These are phyloP conservation scores for Phialocephala subalpina DNA, from an alignment of 2,329 filamentous ascomycete genomes.

Conservation along the genomic window DNA sequence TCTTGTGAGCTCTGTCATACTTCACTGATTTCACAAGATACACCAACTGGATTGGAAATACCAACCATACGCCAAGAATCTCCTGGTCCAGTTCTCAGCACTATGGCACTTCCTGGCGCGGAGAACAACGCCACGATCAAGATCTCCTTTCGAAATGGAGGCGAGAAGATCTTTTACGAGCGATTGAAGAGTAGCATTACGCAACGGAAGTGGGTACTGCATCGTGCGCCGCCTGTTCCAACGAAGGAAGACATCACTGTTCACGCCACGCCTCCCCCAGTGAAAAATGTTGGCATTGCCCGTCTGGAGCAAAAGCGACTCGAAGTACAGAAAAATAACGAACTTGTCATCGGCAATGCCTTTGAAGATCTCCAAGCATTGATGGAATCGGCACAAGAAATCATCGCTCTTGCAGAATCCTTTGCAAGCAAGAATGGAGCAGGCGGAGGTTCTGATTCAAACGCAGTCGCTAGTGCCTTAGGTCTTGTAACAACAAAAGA, in stretches of 20 bases:
- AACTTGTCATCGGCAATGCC: slow-evolving; percentile 88
- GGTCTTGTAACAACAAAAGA: slow-evolving; percentile 95
- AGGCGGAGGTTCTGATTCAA: slow-evolving; percentile 73
- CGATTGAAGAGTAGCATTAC: slow-evolving; percentile 86
- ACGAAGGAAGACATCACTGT: slow-evolving; percentile 53
- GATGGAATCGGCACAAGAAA: slow-evolving; percentile 97
- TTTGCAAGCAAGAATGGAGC: slow-evolving; percentile 71
- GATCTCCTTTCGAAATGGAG: slow-evolving; percentile 88
- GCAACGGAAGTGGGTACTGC: slow-evolving; percentile 94
- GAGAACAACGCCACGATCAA: slow-evolving; percentile 82
- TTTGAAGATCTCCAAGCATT: slow-evolving; percentile 97
- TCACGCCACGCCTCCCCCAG: slow-evolving; percentile 39
- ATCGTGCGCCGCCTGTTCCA: slow-evolving; percentile 88
- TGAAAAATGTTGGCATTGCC: slow-evolving; percentile 85
- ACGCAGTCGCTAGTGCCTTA: slow-evolving; percentile 78
- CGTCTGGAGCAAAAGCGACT: slow-evolving; percentile 87
- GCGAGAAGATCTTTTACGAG: slow-evolving; percentile 90
- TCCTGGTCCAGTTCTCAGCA: slow-evolving; percentile 72
- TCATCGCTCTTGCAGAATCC: slow-evolving; percentile 89
- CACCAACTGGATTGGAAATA: slow-evolving; percentile 51
- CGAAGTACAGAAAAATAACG: slow-evolving; percentile 90
- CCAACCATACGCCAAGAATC: slow-evolving; percentile 70
- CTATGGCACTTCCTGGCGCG: slow-evolving; percentile 44
- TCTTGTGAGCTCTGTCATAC: slow-evolving; percentile 93
- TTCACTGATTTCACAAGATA: slow-evolving; percentile 67